A percentile compares a stretch with the other conserved stretches of the same genome.
phyloP scores from a whole-genome alignment of 192 early-diverging fungal species.

The Coemansia reversa region DNA sequence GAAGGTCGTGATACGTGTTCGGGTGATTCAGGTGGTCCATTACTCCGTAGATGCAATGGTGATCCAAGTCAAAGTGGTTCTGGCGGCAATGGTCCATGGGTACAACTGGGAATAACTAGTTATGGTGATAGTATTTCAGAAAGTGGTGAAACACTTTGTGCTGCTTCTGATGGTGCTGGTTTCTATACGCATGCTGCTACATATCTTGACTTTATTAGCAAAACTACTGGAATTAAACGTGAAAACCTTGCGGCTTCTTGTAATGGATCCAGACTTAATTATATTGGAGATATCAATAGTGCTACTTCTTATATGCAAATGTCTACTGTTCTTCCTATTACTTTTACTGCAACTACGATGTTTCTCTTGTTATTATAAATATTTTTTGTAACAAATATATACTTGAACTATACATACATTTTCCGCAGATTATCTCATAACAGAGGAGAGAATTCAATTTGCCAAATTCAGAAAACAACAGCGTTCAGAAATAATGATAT shows the following conservation, averaged over 20 bases:
- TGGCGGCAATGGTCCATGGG: conserved; percentile 29
- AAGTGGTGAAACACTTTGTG: conserved; percentile 26
- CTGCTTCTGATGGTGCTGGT: conserved; percentile 40
- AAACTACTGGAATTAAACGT: conserved; percentile 33
- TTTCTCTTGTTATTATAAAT: neutral
- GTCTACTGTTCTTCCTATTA: neutral
- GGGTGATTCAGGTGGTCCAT: conserved; percentile 46
- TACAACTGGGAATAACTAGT: conserved; percentile 53
- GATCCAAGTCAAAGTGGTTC: conserved; percentile 3
- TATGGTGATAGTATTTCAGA: conserved; percentile 43
- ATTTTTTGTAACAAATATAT: neutral
- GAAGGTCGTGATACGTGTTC: conserved; percentile 50
- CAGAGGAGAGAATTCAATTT: too few species aligned
- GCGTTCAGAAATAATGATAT: neutral
- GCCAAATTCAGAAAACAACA: too few species aligned
- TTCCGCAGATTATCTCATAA: too few species aligned
- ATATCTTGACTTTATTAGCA: conserved; percentile 46
- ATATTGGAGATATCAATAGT: conserved; percentile 7
- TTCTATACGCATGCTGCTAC: conserved; percentile 52
- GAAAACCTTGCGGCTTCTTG: conserved; percentile 26
- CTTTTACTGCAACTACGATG: neutral
- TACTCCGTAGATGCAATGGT: conserved; percentile 28
- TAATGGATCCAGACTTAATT: conserved; percentile 24
- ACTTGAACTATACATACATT: neutral
- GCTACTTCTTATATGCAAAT: neutral